Conservation (phyloP, 768 basidiomycete species). For the Filobasidium floriforme region DNA sequence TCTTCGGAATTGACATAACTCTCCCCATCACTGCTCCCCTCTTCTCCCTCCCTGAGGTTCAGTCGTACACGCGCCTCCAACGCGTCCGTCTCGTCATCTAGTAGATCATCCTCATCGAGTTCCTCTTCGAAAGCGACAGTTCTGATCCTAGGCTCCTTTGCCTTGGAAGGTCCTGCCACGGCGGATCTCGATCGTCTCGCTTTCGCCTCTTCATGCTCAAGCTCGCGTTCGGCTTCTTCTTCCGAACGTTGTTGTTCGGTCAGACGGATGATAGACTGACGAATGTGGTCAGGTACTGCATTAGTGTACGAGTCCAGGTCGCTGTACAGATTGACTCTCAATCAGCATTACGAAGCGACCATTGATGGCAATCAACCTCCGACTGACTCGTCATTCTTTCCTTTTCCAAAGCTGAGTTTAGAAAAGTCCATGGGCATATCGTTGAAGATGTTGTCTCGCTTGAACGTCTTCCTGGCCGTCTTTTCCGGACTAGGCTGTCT, state of each 20-base stretch:
- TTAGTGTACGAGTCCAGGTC: conserved; percentile 14
- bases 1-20: conserved; percentile 9
- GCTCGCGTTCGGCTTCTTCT: conserved; percentile 46
- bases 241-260: conserved; percentile 67
- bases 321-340: not conserved
- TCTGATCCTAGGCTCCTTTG: conserved; percentile 9
- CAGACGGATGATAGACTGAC: conserved; percentile 70
- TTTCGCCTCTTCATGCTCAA: conserved; percentile 35
- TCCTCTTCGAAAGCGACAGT: conserved; percentile 55
- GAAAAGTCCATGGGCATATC: conserved; percentile 61
- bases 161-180: conserved; percentile 26
- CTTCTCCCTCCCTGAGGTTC: conserved; percentile 15
- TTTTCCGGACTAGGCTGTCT: not conserved
- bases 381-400: conserved; percentile 44
- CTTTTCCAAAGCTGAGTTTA: conserved; percentile 55
- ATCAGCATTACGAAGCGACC: not conserved
- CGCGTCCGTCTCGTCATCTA: conserved; percentile 22
- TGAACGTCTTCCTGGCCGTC: not conserved
- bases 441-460: conserved; percentile 62
- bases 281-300: conserved; percentile 62
- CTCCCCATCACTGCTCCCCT: conserved; percentile 18
- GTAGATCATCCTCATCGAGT: conserved; percentile 29
- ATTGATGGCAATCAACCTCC: conserved; percentile 44
- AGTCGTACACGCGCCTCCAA: conserved; percentile 19
- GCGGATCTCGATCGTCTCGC: conserved; percentile 24